A percentile compares a stretch with the other conserved stretches of the same genome.
Evolutionary conservation across 805 yeast genomes (phyloP).

Genomic region (Starmera pachycereana): DNA sequence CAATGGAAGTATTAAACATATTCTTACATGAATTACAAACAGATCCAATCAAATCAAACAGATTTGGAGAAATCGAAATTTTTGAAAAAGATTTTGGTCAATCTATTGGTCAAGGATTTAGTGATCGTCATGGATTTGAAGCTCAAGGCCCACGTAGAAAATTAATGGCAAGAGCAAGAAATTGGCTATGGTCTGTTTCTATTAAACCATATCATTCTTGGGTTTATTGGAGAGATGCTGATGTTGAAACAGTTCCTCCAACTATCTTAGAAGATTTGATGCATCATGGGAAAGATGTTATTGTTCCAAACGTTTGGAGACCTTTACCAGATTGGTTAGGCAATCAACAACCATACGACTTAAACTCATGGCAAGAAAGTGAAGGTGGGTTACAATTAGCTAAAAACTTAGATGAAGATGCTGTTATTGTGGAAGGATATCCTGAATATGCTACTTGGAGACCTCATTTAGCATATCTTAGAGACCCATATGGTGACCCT

Average conservation of each 20-base stretch:
- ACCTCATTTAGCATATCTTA: slow-evolving; percentile 88
- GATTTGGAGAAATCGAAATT: slow-evolving; percentile 79
- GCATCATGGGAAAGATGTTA: slow-evolving; percentile 86
- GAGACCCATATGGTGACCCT: slow-evolving; percentile 93
- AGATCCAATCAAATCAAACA: slow-evolving; percentile 46
- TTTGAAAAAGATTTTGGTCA: slow-evolving; percentile 93
- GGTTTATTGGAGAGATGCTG: slow-evolving; percentile 98
- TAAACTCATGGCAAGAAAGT: slow-evolving; percentile 79
- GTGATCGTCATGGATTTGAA: slow-evolving; percentile 90
- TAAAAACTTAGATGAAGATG: slow-evolving; percentile 74
- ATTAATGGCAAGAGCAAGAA: slow-evolving; percentile 92
- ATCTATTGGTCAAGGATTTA: slow-evolving; percentile 83
- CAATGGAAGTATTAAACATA: slow-evolving; percentile 57
- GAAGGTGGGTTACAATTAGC: slow-evolving; percentile 77
- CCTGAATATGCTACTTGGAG: slow-evolving; percentile 98
- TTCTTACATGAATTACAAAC: slow-evolving; percentile 57
- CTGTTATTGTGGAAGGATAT: slow-evolving; percentile 95
- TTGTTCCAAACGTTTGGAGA: slow-evolving; percentile 93
- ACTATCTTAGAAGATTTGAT: slow-evolving; percentile 86
- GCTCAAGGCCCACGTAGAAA: slow-evolving; percentile 96
- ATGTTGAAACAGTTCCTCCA: slow-evolving; percentile 80
- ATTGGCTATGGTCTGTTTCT: slow-evolving; percentile 86
- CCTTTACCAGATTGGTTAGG: slow-evolving; percentile 85
- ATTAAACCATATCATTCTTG: slow-evolving; percentile 87
- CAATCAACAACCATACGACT: slow-evolving; percentile 75